A percentile compares a stretch with the other conserved stretches of the same genome.
Evolutionary conservation across 169 alveolate species (phyloP).

Genomic region (Theileria orientalis): DNA sequence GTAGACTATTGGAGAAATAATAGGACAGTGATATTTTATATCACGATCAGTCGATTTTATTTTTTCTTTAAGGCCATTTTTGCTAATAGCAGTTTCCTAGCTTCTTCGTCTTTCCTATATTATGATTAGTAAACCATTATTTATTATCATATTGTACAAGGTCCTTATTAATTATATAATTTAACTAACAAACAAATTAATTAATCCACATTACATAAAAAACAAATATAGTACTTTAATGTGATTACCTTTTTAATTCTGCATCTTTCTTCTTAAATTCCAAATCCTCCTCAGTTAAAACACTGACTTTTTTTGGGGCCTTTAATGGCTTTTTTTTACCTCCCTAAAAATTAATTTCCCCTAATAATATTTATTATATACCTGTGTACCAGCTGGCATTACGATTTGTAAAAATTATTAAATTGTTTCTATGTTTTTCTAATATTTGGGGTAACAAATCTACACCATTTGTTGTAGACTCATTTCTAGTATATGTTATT

Average conservation of each 20-base stretch:
- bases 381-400: conserved; percentile 73
- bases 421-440: background rate
- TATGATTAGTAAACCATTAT: no score
- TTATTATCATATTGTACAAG: background rate
- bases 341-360: conserved; percentile 37
- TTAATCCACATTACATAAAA: background rate
- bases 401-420: background rate
- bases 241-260: conserved; percentile 63
- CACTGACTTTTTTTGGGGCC: conserved; percentile 69
- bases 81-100: conserved; percentile 56
- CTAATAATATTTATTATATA: background rate
- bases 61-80: conserved; percentile 63
- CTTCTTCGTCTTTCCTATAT: conserved; percentile 50
- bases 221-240: background rate
- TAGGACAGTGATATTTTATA: no score
- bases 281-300: conserved; percentile 71
- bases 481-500: no score
- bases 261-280: conserved; percentile 75
- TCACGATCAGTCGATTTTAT: conserved; percentile 26
- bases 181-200: background rate
- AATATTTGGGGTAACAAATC: no score
- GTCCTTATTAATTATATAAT: background rate
- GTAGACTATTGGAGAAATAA: no score
- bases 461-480: no score
- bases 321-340: conserved; percentile 79